Evolutionary conservation across 2,329 filamentous ascomycete genomes (phyloP).

Genomic region (Xylariaceae sp.): DNA sequence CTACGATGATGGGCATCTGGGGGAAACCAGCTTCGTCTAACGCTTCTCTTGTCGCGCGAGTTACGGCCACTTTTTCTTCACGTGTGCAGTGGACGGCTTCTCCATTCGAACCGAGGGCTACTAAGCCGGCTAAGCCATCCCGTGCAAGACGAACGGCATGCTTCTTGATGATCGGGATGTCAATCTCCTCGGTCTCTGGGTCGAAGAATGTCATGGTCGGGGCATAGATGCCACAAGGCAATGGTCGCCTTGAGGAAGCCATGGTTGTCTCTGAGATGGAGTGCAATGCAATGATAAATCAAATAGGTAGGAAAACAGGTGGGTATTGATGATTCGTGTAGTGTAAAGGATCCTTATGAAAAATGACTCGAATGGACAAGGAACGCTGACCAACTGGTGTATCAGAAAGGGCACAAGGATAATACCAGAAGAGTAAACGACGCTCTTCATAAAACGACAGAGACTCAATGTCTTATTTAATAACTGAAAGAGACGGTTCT

Average conservation of each 20-base stretch:
- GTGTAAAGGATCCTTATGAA: not conserved
- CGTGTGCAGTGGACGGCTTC: slow-evolving; percentile 80
- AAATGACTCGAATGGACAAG: not conserved
- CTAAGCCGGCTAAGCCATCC: slow-evolving; percentile 73
- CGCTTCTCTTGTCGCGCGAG: slow-evolving; percentile 71
- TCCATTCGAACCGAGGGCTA: slow-evolving; percentile 86
- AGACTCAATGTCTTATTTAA: slow-evolving; percentile 3
- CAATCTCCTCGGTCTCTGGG: slow-evolving; percentile 75
- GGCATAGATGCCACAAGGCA: slow-evolving; percentile 79
- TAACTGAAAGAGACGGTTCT: slow-evolving; percentile 17
- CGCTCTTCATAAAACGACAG: slow-evolving; percentile 7
- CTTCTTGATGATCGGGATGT: slow-evolving; percentile 71
- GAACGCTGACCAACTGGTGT: not conserved
- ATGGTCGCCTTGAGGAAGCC: slow-evolving; percentile 45
- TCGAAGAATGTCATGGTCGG: slow-evolving; percentile 91
- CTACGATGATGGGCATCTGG: slow-evolving; percentile 73
- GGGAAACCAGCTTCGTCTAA: slow-evolving; percentile 74
- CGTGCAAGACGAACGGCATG: slow-evolving; percentile 73
- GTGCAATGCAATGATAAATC: not conserved
- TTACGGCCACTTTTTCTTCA: slow-evolving; percentile 71
- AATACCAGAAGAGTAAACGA: slow-evolving; percentile 17
- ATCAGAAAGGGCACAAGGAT: slow-evolving; percentile 4
- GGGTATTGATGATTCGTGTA: not conserved
- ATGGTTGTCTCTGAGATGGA: slow-evolving; percentile 27
- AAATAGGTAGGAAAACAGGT: too few species aligned